Conservation (phyloP, 2,329 filamentous ascomycete species). For the Colletotrichum horii region DNA sequence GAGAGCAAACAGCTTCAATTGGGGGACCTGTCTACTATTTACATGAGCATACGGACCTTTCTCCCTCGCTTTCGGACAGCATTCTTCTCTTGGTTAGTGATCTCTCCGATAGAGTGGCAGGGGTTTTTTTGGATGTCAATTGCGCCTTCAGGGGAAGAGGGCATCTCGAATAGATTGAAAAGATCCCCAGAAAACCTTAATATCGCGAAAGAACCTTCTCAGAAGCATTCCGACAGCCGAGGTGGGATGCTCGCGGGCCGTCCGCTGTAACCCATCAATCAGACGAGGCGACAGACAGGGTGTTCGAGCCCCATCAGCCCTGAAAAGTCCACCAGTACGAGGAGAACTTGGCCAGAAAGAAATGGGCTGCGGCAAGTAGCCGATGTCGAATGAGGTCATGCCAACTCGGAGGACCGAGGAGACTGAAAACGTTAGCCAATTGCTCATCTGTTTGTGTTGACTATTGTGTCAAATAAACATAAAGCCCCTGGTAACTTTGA, state of each 20-base stretch:
- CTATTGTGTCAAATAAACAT: slow-evolving; percentile 8
- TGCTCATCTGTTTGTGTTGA: background rate
- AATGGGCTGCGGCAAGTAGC: background rate
- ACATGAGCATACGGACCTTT: background rate
- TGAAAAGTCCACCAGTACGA: slow-evolving; percentile 1
- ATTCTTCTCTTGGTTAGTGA: background rate
- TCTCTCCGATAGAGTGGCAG: background rate
- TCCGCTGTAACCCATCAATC: background rate
- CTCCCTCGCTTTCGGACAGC: background rate
- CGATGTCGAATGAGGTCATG: background rate
- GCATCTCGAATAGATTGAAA: slow-evolving; percentile 7
- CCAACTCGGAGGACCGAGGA: background rate
- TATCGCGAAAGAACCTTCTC: background rate
- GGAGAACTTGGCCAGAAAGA: background rate
- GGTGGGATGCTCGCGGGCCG: background rate
- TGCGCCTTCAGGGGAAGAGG: background rate
- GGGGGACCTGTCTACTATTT: background rate
- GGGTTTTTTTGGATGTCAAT: background rate
- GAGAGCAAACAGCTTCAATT: background rate
- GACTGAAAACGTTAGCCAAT: background rate
- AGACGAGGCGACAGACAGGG: background rate
- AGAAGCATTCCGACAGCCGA: background rate
- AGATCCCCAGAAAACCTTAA: background rate
- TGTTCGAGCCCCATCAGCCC: background rate
- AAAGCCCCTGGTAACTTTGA: background rate